Base-by-base conservation (phyloP, 2,329 filamentous ascomycete genomes). In the Aspergillus ustus region DNA sequence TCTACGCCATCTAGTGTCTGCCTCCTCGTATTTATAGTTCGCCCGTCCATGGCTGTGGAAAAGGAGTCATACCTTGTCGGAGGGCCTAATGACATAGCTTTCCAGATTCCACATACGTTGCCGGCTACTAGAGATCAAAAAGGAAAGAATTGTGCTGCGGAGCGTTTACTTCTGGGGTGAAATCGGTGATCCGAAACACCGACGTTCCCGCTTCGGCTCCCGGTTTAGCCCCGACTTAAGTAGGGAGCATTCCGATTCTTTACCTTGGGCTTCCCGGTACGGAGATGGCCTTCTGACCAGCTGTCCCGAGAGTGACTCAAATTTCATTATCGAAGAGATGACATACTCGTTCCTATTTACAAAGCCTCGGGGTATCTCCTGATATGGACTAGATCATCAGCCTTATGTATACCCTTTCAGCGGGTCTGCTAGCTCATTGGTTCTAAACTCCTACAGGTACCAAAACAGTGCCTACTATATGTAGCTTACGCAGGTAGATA, bases 21-120 rank as follows among this genome's bases (percentile, higher is more conserved):
- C 29, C 52, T 45, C 15, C 28, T 57, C 46, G 28, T 61, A 61
- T 61, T 61, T 57, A 61, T 52, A 57, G 19, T 22, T 28, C 44
- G 22, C n/a, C 8, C 53, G 25, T 34, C 28, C 57, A 48, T 59
- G 40, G 19, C 55, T 28, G 45, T 43, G 34, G 13, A 37, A 37
- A 37, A 37, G 15, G 34, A 37, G 34, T 37, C 34, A 37, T 37
- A 11, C 8, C 34, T 37, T 15, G 8, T 13, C 34, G 15, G 11
- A 40, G 9, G 34, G 34, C 34, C 13, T 40, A 40, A 40, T 40
- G 34, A 40, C 34, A 40, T 40, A 40, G 34, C 15, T 40, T 40
- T 1, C 34, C 34, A 13, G 34, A 17, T 40, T 25, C 6, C 34
- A 40, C 11, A 15, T 40, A 40, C 34, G 11, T 40, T 40, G 11